Conservation (phyloP, 768 basidiomycete species). For the Mycena indigotica region DNA sequence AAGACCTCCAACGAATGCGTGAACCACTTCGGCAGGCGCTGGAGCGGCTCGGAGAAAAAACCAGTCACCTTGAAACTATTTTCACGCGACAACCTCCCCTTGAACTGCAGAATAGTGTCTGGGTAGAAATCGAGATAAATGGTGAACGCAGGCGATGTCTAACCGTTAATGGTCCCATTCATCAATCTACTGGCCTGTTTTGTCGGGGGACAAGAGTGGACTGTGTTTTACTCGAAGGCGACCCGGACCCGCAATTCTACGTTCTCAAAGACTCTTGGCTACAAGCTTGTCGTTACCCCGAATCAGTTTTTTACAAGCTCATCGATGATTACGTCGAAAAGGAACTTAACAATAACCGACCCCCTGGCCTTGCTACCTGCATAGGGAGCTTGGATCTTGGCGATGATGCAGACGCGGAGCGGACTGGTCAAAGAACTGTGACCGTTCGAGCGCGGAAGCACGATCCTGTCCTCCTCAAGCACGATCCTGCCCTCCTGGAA, state of each 20-base stretch:
- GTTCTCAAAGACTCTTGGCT: conserved; percentile 12
- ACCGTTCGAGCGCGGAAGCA: conserved; percentile 1
- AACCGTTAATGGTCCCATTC: not conserved
- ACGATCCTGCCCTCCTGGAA: not conserved
- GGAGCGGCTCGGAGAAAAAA: too few relatives aligned
- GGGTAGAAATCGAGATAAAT: not conserved
- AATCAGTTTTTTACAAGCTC: conserved; percentile 4
- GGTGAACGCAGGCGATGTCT: not conserved
- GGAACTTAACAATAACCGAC: not conserved
- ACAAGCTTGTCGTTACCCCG: conserved; percentile 9
- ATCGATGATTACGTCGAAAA: too few relatives aligned
- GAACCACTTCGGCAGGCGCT: too few relatives aligned
- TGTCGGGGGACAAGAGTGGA: not conserved
- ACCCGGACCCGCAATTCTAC: not conserved
- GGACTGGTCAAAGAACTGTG: not conserved
- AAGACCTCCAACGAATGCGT: not conserved
- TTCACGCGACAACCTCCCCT: too few relatives aligned
- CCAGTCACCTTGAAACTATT: too few relatives aligned
- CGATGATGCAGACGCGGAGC: too few relatives aligned
- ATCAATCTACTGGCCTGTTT: not conserved
- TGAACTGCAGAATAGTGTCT: too few relatives aligned
- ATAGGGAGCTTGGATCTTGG: not conserved
- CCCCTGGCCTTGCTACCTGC: not conserved
- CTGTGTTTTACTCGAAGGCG: not conserved
- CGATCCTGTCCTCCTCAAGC: too few relatives aligned